Base-by-base conservation (phyloP, 805 yeast species). In the Candida koratica region DNA sequence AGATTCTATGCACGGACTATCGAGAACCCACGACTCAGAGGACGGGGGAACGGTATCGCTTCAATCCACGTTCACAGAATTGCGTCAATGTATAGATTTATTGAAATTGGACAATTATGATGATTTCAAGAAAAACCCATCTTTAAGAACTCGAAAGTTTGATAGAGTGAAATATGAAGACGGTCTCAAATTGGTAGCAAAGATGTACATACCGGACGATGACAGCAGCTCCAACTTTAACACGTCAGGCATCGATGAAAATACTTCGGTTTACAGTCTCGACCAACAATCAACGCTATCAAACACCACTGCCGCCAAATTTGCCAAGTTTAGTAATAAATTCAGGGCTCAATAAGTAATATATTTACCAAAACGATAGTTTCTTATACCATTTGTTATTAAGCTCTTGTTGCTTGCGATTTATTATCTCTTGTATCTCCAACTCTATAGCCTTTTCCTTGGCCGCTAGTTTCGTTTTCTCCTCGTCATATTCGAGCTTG, bases 41-140 rank as follows among this genome's bases (percentile, higher is more conserved):
- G 32, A 29, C 9, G 53, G 51, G 19, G 64, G 65, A 2, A 61
- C 62, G 19, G 74, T 71, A 28, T 77, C 85, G 0, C 61, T 85
- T 28, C 78, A 79, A 41, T 77, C 87, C 7, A 83, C 90, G 31
- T 83, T 87, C 46, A 69, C 78, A 5, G 93, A 84, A 49, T 70
- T 89, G 38, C 73, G 88, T 44, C 97, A 90, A 61, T 75, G 83
- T 38, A 77, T 90, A 18, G 81, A 81, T 42, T 61, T 90, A 40
- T 63, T 93, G 45, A 71, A 76, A 45, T 68, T 73, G 15, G 85
- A 84, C 10, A 73, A 75, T 43, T 61, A 74, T 39, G 84, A 79
- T 18, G 83, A 75, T 25, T 87, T 79, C 57, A 71, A 67, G 46
- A 77, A 81, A 45, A 64, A 64, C 46, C 55, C 69, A 3, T 45